Evolutionary conservation across 352 stramenopile genomes (phyloP), one percentile per base, ranked within the genome.

Genomic region (Globisporangium uncinulatum): DNA sequence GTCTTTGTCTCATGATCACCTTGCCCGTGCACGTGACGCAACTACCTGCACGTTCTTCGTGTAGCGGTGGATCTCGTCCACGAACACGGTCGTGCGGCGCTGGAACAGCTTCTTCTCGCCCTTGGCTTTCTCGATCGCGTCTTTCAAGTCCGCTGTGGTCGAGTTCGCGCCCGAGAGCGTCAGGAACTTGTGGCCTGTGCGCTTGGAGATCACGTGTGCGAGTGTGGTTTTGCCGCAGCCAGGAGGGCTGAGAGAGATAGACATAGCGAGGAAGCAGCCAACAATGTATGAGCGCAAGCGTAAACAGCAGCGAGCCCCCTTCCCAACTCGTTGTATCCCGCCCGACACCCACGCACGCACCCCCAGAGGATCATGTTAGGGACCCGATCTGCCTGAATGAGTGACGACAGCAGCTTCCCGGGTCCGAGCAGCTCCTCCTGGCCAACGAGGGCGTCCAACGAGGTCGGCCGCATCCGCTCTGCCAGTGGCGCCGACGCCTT

Each of bases 31-130:
- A 4, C 41, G 41, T 6, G 6, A 17, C 13, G 31, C 43, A 64
- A 69, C 41, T 20, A 29, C 42, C 67, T 96, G 87, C 39, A 93
- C 80, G 55, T 86, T 87, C 63, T 95, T 95, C 56, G 91, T 95
- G 64, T 92, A 94, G 7, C 83, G 79, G 61, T 96, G 87, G 53
- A 96, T 89, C 63, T 96, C 87, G 44, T 96, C 87, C 1, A 95
- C 81, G 50, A 96, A 96, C 17, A 96, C 72, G 24, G 94, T 90
- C 0, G 87, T 94, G 21, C 76, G 70, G 49, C 83, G 63, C 14
- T 66, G 64, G 6, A 86, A 73, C 54, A 92, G 66, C 50, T 83
- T 83, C 19, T 63, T 66, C 59, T 95, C 83, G 0, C 73, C 74
- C 48, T 70, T 65, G 1, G 86, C 86, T 57, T 82, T 77, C 21